Percentiles rank a stretch among this genome's conserved stretches.
Conservation (phyloP, 73 alveolate species). For the Paramecium octaurelia region DNA sequence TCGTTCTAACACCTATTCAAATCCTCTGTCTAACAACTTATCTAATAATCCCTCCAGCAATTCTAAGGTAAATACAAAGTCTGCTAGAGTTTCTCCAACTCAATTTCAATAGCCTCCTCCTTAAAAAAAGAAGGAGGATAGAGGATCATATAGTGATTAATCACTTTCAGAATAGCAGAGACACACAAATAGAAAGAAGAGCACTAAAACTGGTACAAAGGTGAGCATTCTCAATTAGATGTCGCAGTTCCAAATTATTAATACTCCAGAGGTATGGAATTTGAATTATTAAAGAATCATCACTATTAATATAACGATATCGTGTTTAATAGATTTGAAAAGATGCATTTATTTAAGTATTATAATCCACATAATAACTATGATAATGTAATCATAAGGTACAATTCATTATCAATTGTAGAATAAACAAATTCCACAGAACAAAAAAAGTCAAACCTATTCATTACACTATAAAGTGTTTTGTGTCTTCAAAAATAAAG, state of each 20-base stretch:
- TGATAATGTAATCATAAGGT: constrained; percentile 18
- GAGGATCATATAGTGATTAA: background rate
- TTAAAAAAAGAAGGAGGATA: constrained; percentile 13
- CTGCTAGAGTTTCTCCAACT: constrained; percentile 20
- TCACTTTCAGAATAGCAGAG: background rate
- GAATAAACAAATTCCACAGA: background rate
- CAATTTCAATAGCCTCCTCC: background rate
- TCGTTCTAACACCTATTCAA: constrained; percentile 20
- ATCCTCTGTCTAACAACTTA: constrained; percentile 16
- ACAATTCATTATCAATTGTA: background rate
- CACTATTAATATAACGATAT: background rate
- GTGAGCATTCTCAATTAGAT: constrained; percentile 29
- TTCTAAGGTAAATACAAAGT: background rate
- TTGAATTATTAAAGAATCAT: background rate
- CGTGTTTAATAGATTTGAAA: background rate
- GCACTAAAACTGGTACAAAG: constrained; percentile 35
- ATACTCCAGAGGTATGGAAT: constrained; percentile 8
- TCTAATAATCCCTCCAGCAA: constrained; percentile 18
- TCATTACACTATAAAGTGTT: background rate
- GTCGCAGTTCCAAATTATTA: background rate
- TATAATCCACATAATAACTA: constrained; percentile 30
- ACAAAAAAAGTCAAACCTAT: background rate
- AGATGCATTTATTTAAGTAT: constrained; percentile 15
- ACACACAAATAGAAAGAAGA: constrained; percentile 27
- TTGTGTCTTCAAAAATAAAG: background rate